Conservation (phyloP, 2,329 filamentous ascomycete genomes). For the Colletotrichum lupini region DNA sequence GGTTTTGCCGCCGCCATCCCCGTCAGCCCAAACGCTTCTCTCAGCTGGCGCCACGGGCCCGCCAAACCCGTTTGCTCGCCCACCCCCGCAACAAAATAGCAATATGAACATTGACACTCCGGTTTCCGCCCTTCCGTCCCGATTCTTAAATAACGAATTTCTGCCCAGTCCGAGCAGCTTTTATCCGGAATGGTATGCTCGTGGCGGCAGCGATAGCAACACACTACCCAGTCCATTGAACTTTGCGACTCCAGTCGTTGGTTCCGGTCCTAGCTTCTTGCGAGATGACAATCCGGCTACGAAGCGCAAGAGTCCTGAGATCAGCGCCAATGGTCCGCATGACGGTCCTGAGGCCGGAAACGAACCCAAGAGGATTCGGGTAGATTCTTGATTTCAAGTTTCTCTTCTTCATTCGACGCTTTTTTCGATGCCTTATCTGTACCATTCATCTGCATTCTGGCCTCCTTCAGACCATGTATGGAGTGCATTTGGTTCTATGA, state of each 20-base stretch:
- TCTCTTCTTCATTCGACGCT: not conserved
- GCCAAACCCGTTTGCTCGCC: slow-evolving; percentile 94
- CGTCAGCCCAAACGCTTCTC: slow-evolving; percentile 84
- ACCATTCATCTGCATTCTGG: slow-evolving; percentile 30
- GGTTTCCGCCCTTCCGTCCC: slow-evolving; percentile 91
- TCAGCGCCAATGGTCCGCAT: slow-evolving; percentile 50
- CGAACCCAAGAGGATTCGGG: slow-evolving; percentile 66
- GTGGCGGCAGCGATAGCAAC: slow-evolving; percentile 77
- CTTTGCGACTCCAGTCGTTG: slow-evolving; percentile 84
- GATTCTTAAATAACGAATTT: slow-evolving; percentile 89
- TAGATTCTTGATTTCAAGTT: slow-evolving; percentile 52
- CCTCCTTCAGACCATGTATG: slow-evolving; percentile 15
- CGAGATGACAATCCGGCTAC: slow-evolving; percentile 61
- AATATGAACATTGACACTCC: slow-evolving; percentile 71
- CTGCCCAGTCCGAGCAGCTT: slow-evolving; percentile 92
- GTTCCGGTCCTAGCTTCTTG: slow-evolving; percentile 71
- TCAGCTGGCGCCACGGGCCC: slow-evolving; percentile 93
- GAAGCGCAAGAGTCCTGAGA: slow-evolving; percentile 69
- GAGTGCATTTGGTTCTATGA: slow-evolving; percentile 36
- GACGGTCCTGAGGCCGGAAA: slow-evolving; percentile 54
- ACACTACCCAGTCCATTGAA: slow-evolving; percentile 93
- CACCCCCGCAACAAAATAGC: slow-evolving; percentile 75
- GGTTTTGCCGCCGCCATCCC: slow-evolving; percentile 91
- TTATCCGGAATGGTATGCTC: slow-evolving; percentile 90
- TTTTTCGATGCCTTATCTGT: slow-evolving; percentile 14